These are phyloP conservation scores for Floccularia luteovirens DNA, from an alignment of 768 basidiomycete genomes.

Conservation along the genomic window DNA sequence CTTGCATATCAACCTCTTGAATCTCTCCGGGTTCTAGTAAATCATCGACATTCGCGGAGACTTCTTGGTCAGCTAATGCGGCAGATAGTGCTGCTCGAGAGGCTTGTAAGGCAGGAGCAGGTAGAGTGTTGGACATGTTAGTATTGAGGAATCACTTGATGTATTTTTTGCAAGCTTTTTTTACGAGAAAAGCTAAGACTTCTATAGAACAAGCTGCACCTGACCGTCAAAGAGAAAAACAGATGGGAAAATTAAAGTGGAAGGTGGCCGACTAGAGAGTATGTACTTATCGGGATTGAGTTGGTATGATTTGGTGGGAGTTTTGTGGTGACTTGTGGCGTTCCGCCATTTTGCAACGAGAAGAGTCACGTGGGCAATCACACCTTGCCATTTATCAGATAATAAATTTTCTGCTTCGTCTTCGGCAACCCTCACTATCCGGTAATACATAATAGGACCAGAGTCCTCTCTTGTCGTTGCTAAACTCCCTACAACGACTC, in stretches of 20 bases:
- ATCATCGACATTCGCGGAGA: constrained; percentile 18
- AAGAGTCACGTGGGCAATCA: constrained; percentile 5
- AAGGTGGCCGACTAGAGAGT: background rate
- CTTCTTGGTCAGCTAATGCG: constrained; percentile 56
- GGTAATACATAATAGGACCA: constrained; percentile 3
- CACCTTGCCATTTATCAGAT: constrained; percentile 23
- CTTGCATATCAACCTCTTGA: constrained; percentile 80
- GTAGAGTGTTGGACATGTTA: constrained; percentile 42
- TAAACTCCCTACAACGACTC: constrained; percentile 6
- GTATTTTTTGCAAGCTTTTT: no score
- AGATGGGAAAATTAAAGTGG: background rate
- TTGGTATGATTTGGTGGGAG: constrained; percentile 7
- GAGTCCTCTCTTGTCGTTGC: constrained; percentile 5
- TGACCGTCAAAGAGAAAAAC: background rate
- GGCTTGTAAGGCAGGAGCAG: constrained; percentile 65
- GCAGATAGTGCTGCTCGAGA: constrained; percentile 73
- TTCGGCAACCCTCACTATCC: constrained; percentile 5
- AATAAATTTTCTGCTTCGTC: constrained; percentile 7
- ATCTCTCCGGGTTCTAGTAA: constrained; percentile 74
- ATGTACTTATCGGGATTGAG: background rate
- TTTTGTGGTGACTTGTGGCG: constrained; percentile 8
- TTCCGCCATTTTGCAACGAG: constrained; percentile 3
- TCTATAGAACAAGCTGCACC: no score
- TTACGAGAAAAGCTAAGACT: no score
- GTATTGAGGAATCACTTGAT: constrained; percentile 21